phyloP scores from a whole-genome alignment of 2,329 filamentous ascomycete genomes.

The Alternaria hordeiaustralica region DNA sequence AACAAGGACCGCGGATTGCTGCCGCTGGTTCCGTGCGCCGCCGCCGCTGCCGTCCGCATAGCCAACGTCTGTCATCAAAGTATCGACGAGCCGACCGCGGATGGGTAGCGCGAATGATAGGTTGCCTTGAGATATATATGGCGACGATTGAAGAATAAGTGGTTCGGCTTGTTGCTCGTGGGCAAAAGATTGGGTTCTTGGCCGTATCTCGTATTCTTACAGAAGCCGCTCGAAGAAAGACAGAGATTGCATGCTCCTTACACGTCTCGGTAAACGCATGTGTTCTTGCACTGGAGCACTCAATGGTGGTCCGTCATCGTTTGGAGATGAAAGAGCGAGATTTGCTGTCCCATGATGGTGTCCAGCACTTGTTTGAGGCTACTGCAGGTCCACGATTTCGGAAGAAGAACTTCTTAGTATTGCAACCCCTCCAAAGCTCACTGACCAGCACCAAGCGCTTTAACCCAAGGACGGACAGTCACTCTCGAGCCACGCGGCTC shows the following conservation, averaged over 20 bases:
- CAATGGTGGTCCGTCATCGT: background rate
- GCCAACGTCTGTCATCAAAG: constrained; percentile 1
- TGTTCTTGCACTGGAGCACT: background rate
- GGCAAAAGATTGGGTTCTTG: background rate
- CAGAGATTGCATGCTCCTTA: background rate
- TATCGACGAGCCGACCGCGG: background rate
- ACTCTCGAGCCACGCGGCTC: constrained; percentile 3
- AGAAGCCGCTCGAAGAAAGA: background rate
- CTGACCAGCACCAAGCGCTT: constrained; percentile 15
- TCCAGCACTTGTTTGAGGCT: constrained; percentile 25
- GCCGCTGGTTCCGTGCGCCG: constrained; percentile 22
- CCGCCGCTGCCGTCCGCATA: constrained; percentile 9
- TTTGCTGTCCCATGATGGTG: constrained; percentile 1
- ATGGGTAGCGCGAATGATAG: background rate
- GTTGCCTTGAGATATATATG: background rate
- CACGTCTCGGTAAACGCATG: background rate
- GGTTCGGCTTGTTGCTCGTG: background rate
- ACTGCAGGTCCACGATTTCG: constrained; percentile 28
- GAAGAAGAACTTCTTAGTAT: constrained; percentile 8
- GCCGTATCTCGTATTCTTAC: background rate
- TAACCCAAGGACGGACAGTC: background rate
- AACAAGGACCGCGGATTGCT: constrained; percentile 18
- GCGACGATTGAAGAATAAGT: background rate
- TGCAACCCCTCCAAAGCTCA: constrained; percentile 3
- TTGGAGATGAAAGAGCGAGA: constrained; percentile 6